These are phyloP conservation scores for Verticillium longisporum DNA, from an alignment of 2,329 filamentous ascomycete genomes.

Conservation along the genomic window DNA sequence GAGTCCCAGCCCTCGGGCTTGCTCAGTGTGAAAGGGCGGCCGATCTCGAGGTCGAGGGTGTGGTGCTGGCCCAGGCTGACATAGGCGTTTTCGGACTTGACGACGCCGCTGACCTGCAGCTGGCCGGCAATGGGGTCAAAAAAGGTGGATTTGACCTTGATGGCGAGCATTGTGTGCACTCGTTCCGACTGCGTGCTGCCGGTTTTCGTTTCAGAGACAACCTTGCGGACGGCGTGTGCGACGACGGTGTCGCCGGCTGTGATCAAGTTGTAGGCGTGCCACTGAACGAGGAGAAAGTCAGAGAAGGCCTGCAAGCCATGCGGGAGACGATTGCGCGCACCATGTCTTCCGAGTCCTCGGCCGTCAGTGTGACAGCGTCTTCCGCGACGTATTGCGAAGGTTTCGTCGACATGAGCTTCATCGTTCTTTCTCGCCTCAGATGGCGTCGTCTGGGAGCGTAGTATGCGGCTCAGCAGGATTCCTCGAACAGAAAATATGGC, in stretches of 20 bases:
- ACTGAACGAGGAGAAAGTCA: constrained; percentile 23
- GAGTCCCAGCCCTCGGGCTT: constrained; percentile 81
- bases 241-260: constrained; percentile 44
- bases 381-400: constrained; percentile 29
- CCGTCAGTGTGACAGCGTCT: constrained; percentile 32
- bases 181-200: constrained; percentile 42
- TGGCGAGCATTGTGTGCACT: constrained; percentile 51
- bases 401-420: constrained; percentile 33
- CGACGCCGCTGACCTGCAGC: constrained; percentile 49
- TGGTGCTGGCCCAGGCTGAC: constrained; percentile 50
- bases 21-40: constrained; percentile 80
- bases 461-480: too few relatives aligned
- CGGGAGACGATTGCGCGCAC: constrained; percentile 14
- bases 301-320: neutral
- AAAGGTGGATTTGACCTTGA: constrained; percentile 49
- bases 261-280: constrained; percentile 58
- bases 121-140: constrained; percentile 50
- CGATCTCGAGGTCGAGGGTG: constrained; percentile 73
- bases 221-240: constrained; percentile 50
- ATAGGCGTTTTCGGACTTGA: constrained; percentile 44
- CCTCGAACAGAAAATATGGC: too few relatives aligned
- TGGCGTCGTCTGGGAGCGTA: neutral
- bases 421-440: constrained; percentile 13
- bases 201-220: constrained; percentile 37
- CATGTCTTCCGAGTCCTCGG: constrained; percentile 41